Base-by-base conservation (phyloP, 805 yeast species). In the Candida odintsovae region DNA sequence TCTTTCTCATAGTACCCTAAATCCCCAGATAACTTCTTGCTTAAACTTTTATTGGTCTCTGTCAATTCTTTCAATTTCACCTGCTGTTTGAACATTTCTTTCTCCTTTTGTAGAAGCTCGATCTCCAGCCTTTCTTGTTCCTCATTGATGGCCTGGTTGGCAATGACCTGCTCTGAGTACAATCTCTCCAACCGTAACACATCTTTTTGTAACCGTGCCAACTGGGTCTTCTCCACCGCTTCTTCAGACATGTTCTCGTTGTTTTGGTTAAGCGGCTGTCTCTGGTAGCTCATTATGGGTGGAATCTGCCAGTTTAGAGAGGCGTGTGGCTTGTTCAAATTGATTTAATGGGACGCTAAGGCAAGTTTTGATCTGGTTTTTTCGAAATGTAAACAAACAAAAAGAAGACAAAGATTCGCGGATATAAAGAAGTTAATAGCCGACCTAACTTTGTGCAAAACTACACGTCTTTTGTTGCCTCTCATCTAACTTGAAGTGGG, bases 101-200 rank as follows among this genome's bases (percentile, higher is more conserved):
- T 53, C 40, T 65, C 68, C 42, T 62, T 66, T 11, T 45, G 19
- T 22, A 50, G 42, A 6, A 72, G 40, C 31, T 68, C 73, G 33
- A 51, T 40, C 42, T 68, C 71, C 12, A 67, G 50, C 41, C 62
- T 55, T 46, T 69, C 73, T 45, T 61, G 59, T 38, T 69, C 72
- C n/a, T 58, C 57, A 13, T 57, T 51, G 4, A 64, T 50, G 20
- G 60, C 59, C 41, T 65, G 64, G 18, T 61, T 59, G 11, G 57
- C 52, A 12, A 64, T 18, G 3, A 55, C 41, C 48, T 53, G 58
- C 5, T 51, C 56, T 3, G 53, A 42, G 44, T 56, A 54, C 9
- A 57, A 52, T 41, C 48, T 49, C 45, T 57, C 55, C 13, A 59
- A 46, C 11, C 43, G 43, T 4, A 23, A 26, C 12, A 44, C 33